These are phyloP conservation scores for Paradendryphiella salina DNA, from an alignment of 2,329 filamentous ascomycete species.

Conservation along the genomic window DNA sequence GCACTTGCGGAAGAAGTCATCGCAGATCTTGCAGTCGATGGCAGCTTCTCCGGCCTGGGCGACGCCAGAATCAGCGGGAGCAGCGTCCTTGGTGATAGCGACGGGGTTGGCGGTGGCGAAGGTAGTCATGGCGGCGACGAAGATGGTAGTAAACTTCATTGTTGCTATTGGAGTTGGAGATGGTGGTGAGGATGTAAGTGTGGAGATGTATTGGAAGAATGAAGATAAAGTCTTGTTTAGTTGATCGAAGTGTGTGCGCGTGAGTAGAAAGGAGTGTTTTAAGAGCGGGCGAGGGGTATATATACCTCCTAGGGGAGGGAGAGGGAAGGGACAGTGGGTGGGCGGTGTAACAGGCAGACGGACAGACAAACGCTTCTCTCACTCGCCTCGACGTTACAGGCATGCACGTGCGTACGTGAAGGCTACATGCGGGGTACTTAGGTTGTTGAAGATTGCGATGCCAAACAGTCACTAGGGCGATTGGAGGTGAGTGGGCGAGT, in stretches of 20 bases:
- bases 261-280: background rate
- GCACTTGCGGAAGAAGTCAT: background rate
- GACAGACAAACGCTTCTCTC: no score
- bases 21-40: background rate
- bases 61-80: background rate
- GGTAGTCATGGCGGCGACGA: background rate
- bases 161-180: background rate
- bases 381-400: no score
- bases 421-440: no score
- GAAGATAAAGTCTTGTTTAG: background rate
- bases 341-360: background rate
- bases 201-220: background rate
- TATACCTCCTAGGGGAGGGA: background rate
- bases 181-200: background rate
- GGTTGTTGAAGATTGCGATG: no score
- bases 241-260: background rate
- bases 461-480: no score
- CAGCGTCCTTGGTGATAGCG: background rate
- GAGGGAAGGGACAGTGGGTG: no score
- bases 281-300: background rate
- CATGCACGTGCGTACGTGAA: no score
- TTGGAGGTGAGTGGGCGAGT: no score
- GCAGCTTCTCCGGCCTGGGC: background rate
- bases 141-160: background rate
- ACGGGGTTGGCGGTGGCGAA: background rate